Percentiles rank a stretch among this genome's conserved stretches.
phyloP scores from a whole-genome alignment of 192 early-diverging fungal genomes.

The Pilobolus umbonatus region DNA sequence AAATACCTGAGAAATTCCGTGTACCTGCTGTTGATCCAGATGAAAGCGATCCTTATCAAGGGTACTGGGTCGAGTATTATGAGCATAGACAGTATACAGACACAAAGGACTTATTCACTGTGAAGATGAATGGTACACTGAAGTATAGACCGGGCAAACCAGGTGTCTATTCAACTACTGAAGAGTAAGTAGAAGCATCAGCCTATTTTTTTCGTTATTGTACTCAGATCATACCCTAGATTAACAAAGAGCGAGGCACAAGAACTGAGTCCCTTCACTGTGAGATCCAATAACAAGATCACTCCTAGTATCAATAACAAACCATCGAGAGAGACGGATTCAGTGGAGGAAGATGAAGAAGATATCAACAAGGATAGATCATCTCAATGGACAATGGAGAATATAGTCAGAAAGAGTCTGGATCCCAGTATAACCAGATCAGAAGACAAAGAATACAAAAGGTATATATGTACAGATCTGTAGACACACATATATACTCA shows the following conservation, averaged over 20 bases:
- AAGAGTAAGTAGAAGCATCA: background rate
- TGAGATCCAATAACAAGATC: constrained; percentile 19
- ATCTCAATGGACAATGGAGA: constrained; percentile 44
- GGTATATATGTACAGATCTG: constrained; percentile 32
- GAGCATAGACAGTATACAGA: constrained; percentile 70
- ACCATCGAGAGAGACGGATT: constrained; percentile 22
- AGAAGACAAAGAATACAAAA: constrained; percentile 56
- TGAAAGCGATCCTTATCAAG: constrained; percentile 40
- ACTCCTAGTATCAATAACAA: constrained; percentile 18
- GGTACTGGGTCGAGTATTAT: constrained; percentile 87
- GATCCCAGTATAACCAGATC: constrained; percentile 47
- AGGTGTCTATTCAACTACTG: background rate
- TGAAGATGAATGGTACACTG: constrained; percentile 80
- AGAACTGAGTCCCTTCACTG: constrained; percentile 39
- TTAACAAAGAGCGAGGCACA: constrained; percentile 23
- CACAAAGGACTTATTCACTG: constrained; percentile 75
- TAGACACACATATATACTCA: background rate
- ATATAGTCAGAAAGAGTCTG: constrained; percentile 37
- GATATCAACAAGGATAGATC: constrained; percentile 36
- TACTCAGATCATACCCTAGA: background rate
- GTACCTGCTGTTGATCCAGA: constrained; percentile 20
- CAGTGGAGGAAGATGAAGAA: constrained; percentile 33
- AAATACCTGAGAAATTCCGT: constrained; percentile 25
- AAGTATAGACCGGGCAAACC: constrained; percentile 42
- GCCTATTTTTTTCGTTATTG: background rate